phyloP scores from a whole-genome alignment of 257 asterid species.

The Gynochthodes officinalis region DNA sequence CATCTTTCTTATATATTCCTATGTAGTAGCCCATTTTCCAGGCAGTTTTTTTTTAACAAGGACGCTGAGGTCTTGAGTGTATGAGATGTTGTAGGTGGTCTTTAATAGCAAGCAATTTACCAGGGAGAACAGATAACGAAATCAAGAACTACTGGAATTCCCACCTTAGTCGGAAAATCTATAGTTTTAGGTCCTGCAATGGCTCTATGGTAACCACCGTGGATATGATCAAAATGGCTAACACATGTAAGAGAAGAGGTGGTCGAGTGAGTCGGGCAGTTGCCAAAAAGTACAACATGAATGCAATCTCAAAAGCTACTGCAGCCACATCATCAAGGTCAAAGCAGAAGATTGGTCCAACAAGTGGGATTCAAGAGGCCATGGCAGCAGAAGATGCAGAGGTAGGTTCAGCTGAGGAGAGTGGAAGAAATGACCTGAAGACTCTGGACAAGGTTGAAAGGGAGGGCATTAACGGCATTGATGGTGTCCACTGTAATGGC shows the following conservation, averaged over 20 bases:
- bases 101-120: constrained; percentile 52
- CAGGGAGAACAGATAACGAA: constrained; percentile 65
- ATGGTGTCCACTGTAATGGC: constrained; percentile 6
- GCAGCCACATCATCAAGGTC: not conserved
- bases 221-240: constrained; percentile 27
- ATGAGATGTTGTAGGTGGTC: constrained; percentile 49
- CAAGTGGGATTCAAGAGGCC: not conserved
- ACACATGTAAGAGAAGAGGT: constrained; percentile 20
- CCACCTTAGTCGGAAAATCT: constrained; percentile 42
- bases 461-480: not conserved
- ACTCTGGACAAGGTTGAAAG: not conserved
- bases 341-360: not conserved
- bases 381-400: not conserved
- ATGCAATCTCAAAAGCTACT: not conserved
- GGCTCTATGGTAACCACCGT: constrained; percentile 20
- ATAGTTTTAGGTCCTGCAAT: constrained; percentile 32
- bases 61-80: not conserved
- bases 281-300: constrained; percentile 28
- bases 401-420: not conserved
- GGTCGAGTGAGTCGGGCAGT: constrained; percentile 33
- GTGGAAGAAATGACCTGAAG: not conserved
- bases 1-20: no score
- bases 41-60: not conserved
- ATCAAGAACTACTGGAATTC: constrained; percentile 68
- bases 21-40: no score